A percentile compares a stretch with the other conserved stretches of the same genome.
Evolutionary conservation across 2,329 filamentous ascomycete genomes (phyloP).

Genomic region (Paecilomyces formosus): DNA sequence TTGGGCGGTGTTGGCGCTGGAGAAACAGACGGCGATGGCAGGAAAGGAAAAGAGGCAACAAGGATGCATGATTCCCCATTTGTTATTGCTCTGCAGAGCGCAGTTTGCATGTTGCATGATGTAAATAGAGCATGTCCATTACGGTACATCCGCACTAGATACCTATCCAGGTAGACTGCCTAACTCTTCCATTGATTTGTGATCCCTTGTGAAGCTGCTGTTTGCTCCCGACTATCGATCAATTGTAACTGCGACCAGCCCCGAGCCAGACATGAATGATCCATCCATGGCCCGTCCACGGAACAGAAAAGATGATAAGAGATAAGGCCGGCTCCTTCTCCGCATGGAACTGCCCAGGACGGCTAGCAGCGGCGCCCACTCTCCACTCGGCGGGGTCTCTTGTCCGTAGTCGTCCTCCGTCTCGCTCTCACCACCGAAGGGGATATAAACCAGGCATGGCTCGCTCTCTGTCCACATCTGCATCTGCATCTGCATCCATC

Average conservation of each 20-base stretch:
- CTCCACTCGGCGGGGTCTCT: conserved; percentile 5
- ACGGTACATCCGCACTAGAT: not conserved
- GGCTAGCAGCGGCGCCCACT: conserved; percentile 8
- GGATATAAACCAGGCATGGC: not conserved
- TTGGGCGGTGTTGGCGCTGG: not conserved
- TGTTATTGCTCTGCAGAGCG: not conserved
- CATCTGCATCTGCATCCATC: not conserved
- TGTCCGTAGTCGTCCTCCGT: not conserved
- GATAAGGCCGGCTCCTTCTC: not conserved
- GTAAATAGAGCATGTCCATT: not conserved
- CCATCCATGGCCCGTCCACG: conserved; percentile 44
- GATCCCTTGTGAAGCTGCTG: too few relatives aligned
- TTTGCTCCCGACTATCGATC: too few relatives aligned
- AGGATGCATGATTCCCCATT: not conserved
- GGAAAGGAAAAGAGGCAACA: not conserved
- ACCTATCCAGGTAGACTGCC: not conserved
- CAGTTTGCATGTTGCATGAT: not conserved
- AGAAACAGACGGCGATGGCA: not conserved
- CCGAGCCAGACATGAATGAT: not conserved
- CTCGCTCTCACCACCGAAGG: not conserved
- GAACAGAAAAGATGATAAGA: conserved; percentile 24
- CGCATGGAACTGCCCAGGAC: conserved; percentile 16
- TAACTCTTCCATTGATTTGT: not conserved
- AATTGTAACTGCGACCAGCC: too few relatives aligned
- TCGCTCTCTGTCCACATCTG: too few relatives aligned